Evolutionary conservation across 2,329 filamentous ascomycete genomes (phyloP), one percentile per base, ranked within the genome.

Genomic region (Penicillium sp.): DNA sequence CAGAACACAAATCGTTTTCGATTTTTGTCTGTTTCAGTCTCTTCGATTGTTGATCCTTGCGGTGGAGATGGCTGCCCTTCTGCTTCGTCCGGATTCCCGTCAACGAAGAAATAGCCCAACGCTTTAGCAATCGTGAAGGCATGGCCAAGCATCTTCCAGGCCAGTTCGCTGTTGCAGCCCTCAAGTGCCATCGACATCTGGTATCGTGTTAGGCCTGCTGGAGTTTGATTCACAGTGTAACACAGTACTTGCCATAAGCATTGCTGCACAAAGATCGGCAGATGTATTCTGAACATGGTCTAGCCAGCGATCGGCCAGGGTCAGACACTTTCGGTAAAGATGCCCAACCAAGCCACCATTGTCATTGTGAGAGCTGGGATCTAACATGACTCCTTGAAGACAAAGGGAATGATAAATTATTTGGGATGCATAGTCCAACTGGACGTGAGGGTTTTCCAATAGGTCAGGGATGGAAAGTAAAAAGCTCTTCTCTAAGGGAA

Each of bases 1-100:
- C 45, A 48, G 13, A 48, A 48, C 11, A 30, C 45, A 26, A 48
- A 48, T 30, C 45, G 45, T 48, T 48, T 48, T 48, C 45, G 45
- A 48, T 48, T 48, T 48, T 30, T 48, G 4, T 48, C 45, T n/a
- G 6, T 22, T 30, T 48, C 45, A 14, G 26, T 48, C 7, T 48
- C 45, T 4, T 48, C 16, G 45, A 6, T 11, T 13, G 26, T n/a
- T 14, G 26, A 8, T 48, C 1, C 25, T n/a, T 16, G 43, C 22
- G 2, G 7, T 25, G 16, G 25, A 2, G 25, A 48, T 48, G 14
- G 16, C 45, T 10, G 25, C 6, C 6, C 25, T 10, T 48, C 14
- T 13, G 4, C 2, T 2, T 6, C 45, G 5, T 48, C 45, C 11
- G 45, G 25, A 10, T n/a, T 28, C 13, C 19, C 22, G 26, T 48